Evolutionary conservation across 257 asterid species (phyloP), one percentile per base, ranked within the genome.

Genomic region (Solanum neorickii): DNA sequence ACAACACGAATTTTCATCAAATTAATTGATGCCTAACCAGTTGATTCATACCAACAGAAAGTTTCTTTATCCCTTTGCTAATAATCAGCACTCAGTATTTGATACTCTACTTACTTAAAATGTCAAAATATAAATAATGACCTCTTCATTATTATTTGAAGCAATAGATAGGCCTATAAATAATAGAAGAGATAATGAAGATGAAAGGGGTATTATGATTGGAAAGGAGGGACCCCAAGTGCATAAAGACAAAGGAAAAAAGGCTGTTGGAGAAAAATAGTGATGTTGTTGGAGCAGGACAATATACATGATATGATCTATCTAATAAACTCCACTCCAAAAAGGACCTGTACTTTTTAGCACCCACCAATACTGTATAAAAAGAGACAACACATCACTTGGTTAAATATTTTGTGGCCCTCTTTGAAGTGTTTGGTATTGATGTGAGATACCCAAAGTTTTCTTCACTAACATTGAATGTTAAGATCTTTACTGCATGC

Each of bases 221-320:
- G 59, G 25, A 68, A 85, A 69, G 42, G 86, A 87, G 75, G 91
- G 91, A 87, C 94, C 89, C 59, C 87, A 76, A 52, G 86, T 88
- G 91, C 92, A 82, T 80, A 89, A 91, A 84, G 94, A 92, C 92
- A 91, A 76, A 77, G 52, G 83, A 88, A 89, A 39, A 85, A 87
- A 86, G 91, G 85, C 90, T 87, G 90, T 88, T 87, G 69, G 82
- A 88, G 77, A 82, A 88, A 88, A 87, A 86, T 87, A 76, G 88
- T 85, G 83, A 86, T 72, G 31, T 68, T 85, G 86, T 78, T 78
- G 85, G 88, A 78, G 72, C 27, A 72, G 82, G 80, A 46, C 65
- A 85, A 1, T 12, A 56, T 3, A 56, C 25, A 56, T 56, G 65
- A 56, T 56, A 33, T 68, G 87, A 69, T 72, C 46, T 65, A 68